Evolutionary conservation across 2,329 filamentous ascomycete genomes (phyloP).

Genomic region (Podosphaera leucotricha): DNA sequence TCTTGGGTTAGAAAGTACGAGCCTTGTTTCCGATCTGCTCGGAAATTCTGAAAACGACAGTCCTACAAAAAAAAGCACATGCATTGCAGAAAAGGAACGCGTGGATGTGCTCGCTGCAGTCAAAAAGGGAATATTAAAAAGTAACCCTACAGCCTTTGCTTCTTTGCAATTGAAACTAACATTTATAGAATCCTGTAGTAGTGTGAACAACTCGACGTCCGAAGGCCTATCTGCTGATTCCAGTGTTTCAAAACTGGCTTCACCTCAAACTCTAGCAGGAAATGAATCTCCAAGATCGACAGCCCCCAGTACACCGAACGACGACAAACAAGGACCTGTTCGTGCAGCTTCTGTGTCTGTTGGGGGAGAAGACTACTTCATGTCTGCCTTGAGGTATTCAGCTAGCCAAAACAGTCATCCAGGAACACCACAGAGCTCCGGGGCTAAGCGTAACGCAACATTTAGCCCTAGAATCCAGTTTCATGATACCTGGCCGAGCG

Average conservation of each 20-base stretch:
- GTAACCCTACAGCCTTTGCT: slow-evolving; percentile 23
- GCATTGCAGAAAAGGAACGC: slow-evolving; percentile 72
- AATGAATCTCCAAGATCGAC: slow-evolving; percentile 66
- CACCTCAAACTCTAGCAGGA: slow-evolving; percentile 37
- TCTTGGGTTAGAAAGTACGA: neutral
- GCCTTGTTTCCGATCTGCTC: slow-evolving; percentile 21
- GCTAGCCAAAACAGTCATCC: slow-evolving; percentile 62
- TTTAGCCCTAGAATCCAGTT: slow-evolving; percentile 91
- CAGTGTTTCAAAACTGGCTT: slow-evolving; percentile 27
- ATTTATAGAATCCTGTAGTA: slow-evolving; percentile 17
- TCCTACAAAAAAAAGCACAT: slow-evolving; percentile 55
- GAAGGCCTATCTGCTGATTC: slow-evolving; percentile 36
- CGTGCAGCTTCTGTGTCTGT: slow-evolving; percentile 48
- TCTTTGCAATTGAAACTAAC: slow-evolving; percentile 15
- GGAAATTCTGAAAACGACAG: slow-evolving; percentile 35
- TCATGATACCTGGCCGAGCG: slow-evolving; percentile 85
- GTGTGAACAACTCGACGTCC: slow-evolving; percentile 43
- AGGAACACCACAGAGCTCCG: slow-evolving; percentile 45
- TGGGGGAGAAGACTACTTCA: slow-evolving; percentile 68
- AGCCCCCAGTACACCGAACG: slow-evolving; percentile 67
- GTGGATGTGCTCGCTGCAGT: slow-evolving; percentile 81
- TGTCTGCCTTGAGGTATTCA: slow-evolving; percentile 47
- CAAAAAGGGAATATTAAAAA: slow-evolving; percentile 87
- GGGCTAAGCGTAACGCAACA: slow-evolving; percentile 34
- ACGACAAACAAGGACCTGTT: slow-evolving; percentile 45